Base-by-base conservation (phyloP, 2,329 filamentous ascomycete genomes). In the Scorias spongiosa region DNA sequence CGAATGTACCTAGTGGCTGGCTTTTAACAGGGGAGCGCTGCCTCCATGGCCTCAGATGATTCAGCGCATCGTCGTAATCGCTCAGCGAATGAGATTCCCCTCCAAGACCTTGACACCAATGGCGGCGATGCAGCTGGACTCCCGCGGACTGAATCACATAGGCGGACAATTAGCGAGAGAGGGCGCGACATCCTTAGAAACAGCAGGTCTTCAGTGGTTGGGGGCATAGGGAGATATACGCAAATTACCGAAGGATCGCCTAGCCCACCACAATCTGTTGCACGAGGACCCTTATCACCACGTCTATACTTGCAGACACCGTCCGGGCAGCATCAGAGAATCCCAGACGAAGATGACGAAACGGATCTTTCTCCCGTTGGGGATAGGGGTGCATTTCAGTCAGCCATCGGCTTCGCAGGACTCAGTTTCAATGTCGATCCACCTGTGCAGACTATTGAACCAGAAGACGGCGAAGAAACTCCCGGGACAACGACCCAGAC, bases 81-180 rank as follows among this genome's bases (percentile, higher is more conserved):
- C 49, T 67, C 71, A 26, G 63, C 65, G 46, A 66, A 69, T 47
- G 73, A 74, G 55, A 88, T 91, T 64, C 82, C 81, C 47, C 68
- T 89, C 46, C 79, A 79, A 61, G 75, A 68, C 52, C 62, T 70
- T 47, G 60, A 44, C 17, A 41, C 44, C 42, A 47, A 48, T 46
- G 48, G 51, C 46, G 46, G 59, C 40, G 53, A 58, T 39, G 49
- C 57, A 26, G 47, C 52, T 45, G 55, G 55, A 41, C 51, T 56
- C 42, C 49, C 54, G 14, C 51, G 54, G 14, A 49, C 51, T 40
- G 54, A 55, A 44, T 52, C 60, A 45, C 64, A 67, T 50, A 57
- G 65, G 44, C 56, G 65, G 36, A 69, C 66, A n/a, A 59, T 70
- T 46, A 69, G 66, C 55, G 67, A 70, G 46, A 59, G 68, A 53